Evolutionary conservation across 139 green algal species (phyloP).

Genomic region (Chlorella ohadii): DNA sequence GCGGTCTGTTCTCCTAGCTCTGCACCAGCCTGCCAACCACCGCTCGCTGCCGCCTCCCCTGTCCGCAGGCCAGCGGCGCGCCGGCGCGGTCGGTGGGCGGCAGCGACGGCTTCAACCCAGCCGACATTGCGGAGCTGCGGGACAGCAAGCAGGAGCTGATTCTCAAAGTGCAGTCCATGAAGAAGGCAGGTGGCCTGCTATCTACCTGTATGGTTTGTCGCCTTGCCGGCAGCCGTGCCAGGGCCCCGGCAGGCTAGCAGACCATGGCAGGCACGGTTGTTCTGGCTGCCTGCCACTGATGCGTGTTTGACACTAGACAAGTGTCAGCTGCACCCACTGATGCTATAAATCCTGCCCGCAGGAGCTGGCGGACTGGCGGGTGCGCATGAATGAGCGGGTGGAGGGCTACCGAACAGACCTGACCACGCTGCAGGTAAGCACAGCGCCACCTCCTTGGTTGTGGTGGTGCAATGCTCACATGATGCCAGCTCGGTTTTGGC

Average conservation of each 20-base stretch:
- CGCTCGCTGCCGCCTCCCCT: too few relatives aligned
- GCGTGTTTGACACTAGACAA: too few relatives aligned
- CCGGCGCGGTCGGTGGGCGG: neutral
- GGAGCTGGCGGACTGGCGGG: slow-evolving; percentile 32
- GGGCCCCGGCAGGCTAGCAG: too few relatives aligned
- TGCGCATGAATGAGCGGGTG: slow-evolving; percentile 22
- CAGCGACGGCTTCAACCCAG: neutral
- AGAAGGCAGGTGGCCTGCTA: neutral
- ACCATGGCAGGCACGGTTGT: too few relatives aligned
- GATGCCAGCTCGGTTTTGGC: too few relatives aligned
- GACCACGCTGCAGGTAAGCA: neutral
- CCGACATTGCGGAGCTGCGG: slow-evolving; percentile 12
- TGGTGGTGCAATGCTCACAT: too few relatives aligned
- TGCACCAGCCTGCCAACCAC: too few relatives aligned
- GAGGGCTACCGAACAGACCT: slow-evolving; percentile 17
- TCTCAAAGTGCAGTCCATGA: slow-evolving; percentile 27
- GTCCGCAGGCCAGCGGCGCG: neutral
- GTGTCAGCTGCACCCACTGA: too few relatives aligned
- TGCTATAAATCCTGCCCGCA: too few relatives aligned
- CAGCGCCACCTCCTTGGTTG: too few relatives aligned
- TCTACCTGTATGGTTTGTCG: neutral
- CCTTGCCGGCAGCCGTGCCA: neutral
- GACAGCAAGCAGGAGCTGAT: slow-evolving; percentile 40
- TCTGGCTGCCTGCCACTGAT: too few relatives aligned
- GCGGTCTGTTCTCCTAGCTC: too few relatives aligned